Conservation (phyloP, 2,329 filamentous ascomycete species). For the Penicillium sumatraense region DNA sequence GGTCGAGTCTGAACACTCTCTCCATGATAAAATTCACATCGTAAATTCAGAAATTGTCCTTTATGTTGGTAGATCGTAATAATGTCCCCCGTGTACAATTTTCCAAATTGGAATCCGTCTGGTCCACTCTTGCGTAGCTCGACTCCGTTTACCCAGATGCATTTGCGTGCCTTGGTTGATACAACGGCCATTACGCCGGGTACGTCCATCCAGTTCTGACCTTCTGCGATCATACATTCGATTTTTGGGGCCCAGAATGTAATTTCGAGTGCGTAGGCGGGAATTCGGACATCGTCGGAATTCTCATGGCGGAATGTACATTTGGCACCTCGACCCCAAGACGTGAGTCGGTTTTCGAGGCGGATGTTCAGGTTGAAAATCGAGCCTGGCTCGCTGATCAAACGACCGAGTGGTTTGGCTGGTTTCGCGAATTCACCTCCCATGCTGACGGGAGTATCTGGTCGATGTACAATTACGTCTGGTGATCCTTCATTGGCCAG, state of each 20-base stretch:
- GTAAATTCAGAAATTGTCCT: constrained; percentile 46
- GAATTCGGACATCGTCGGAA: constrained; percentile 70
- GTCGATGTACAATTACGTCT: constrained; percentile 25
- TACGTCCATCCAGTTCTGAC: constrained; percentile 60
- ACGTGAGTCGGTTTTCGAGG: constrained; percentile 69
- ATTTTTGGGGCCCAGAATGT: constrained; percentile 73
- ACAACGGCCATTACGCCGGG: constrained; percentile 70
- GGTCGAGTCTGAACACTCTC: constrained; percentile 49
- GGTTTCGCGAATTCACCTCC: constrained; percentile 38
- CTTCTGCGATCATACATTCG: constrained; percentile 61
- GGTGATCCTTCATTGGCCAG: constrained; percentile 24
- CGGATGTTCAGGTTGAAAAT: constrained; percentile 66
- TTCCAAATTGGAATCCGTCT: constrained; percentile 62
- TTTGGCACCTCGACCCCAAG: constrained; percentile 74
- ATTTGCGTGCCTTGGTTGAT: constrained; percentile 75
- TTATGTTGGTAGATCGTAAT: constrained; percentile 69
- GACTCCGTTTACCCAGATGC: constrained; percentile 78
- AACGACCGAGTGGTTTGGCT: constrained; percentile 60
- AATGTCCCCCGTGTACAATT: constrained; percentile 75
- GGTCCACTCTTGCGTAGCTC: constrained; percentile 60
- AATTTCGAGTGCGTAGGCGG: constrained; percentile 80
- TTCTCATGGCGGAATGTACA: constrained; percentile 72
- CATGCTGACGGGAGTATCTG: constrained; percentile 11
- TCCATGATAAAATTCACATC: constrained; percentile 53
- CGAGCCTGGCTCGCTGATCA: constrained; percentile 70